Conservation (phyloP, 2,329 filamentous ascomycete genomes). For the Xenosphaeropsis pyriputrescens region DNA sequence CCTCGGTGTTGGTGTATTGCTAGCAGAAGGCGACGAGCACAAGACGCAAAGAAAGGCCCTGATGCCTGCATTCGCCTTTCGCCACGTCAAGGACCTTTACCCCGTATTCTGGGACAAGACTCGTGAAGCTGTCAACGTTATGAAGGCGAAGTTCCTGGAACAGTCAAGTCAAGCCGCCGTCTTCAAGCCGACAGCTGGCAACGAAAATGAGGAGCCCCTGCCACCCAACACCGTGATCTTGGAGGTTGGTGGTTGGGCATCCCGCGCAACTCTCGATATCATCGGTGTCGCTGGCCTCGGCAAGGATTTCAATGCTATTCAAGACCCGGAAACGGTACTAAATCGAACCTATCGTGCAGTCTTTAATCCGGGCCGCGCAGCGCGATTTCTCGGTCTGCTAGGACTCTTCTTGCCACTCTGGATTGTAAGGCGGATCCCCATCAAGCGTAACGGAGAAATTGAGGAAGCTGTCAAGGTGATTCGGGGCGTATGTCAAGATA, state of each 20-base stretch:
- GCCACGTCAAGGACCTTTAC: constrained; percentile 74
- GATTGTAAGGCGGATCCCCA: constrained; percentile 47
- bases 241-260: constrained; percentile 47
- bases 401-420: constrained; percentile 46
- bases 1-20: constrained; percentile 55
- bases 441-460: constrained; percentile 56
- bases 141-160: constrained; percentile 23
- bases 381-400: constrained; percentile 40
- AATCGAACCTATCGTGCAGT: constrained; percentile 39
- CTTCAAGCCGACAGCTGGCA: constrained; percentile 16
- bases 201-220: constrained; percentile 14
- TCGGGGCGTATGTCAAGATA: constrained; percentile 47
- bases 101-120: constrained; percentile 73
- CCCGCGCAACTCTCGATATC: constrained; percentile 58
- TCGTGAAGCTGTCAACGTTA: constrained; percentile 46
- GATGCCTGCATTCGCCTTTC: constrained; percentile 71
- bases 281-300: constrained; percentile 61
- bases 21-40: constrained; percentile 87
- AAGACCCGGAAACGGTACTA: constrained; percentile 43
- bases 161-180: constrained; percentile 27
- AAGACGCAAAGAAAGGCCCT: constrained; percentile 68
- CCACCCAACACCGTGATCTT: constrained; percentile 25
- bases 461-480: constrained; percentile 39
- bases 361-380: constrained; percentile 35
- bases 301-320: constrained; percentile 52